Evolutionary conservation across 116 monocot genomes (phyloP), one percentile per base, ranked within the genome.

Genomic region (Papilionanthe hybrid): DNA sequence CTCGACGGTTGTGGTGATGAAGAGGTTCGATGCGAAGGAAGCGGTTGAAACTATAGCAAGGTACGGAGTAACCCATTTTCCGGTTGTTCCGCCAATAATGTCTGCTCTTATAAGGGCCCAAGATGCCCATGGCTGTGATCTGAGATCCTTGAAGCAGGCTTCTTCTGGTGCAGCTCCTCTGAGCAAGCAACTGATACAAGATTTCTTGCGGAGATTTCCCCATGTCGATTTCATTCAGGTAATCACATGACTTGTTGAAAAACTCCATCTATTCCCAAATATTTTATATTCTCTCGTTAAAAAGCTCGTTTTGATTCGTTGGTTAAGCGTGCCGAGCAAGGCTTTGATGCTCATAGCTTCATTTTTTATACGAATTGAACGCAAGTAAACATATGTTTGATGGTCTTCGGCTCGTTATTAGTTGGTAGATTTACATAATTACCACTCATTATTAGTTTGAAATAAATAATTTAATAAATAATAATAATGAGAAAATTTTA

Each of bases 141-240:
- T 92, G 75, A 50, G 42, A 7, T 91, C 91, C 9, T 60, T 95
- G 71, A 80, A 77, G 66, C 95, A 95, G 82, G 85, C 92, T 37
- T 87, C 88, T 2, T 79, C 63, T 58, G 94, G 94, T 9, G 94
- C 92, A 9, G 94, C 94, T 68, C 92, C 94, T 69, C 4, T 90
- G 0, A 83, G 84, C 71, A 65, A 50, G 56, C 86, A 84, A 11
- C 18, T 84, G 11, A 81, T 94, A 7, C 49, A 84, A 6, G 84
- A 86, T 7, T 94, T 94, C 79, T 5, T 85, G 37, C n/a, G 41
- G 42, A 80, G 79, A 15, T 94, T 90, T 58, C 92, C 92, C 77
- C 83, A 83, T 83, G 86, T 94, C 13, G 92, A 94, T 86, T 77
- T 94, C 53, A 86, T 94, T 82, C 94, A 94, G 92, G 94, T 94